Evolutionary conservation across 1,139 yeast genomes (phyloP).

Genomic region (Magnusiomyces suaveolens): DNA sequence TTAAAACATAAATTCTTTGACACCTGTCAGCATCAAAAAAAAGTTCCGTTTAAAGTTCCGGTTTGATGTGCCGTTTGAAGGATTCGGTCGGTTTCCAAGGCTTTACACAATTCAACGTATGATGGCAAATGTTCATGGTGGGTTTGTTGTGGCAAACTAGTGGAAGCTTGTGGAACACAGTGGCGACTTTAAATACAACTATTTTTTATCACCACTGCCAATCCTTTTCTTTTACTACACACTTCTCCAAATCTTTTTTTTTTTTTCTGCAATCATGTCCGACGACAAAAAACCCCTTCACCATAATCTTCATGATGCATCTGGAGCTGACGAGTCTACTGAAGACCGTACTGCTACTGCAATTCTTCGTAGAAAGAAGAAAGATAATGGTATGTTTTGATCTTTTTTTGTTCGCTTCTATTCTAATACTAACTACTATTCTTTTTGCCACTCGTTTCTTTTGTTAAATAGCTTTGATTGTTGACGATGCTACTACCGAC

Average conservation of each 20-base stretch:
- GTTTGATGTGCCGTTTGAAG: too few relatives aligned
- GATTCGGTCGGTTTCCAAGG: too few relatives aligned
- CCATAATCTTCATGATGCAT: slow-evolving; percentile 40
- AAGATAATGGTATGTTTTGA: slow-evolving; percentile 51
- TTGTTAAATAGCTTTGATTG: slow-evolving; percentile 49
- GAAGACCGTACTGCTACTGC: slow-evolving; percentile 97
- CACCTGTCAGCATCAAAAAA: too few relatives aligned
- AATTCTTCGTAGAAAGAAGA: slow-evolving; percentile 93
- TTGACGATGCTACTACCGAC: slow-evolving; percentile 94
- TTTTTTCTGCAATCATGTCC: slow-evolving; percentile 8
- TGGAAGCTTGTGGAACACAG: too few relatives aligned
- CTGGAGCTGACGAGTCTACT: slow-evolving; percentile 42
- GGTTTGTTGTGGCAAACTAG: too few relatives aligned
- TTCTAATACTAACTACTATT: not conserved
- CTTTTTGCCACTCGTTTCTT: not conserved
- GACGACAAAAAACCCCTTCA: slow-evolving; percentile 19
- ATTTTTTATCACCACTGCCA: too few relatives aligned
- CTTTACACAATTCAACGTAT: too few relatives aligned
- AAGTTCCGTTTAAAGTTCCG: too few relatives aligned
- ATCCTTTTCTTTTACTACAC: not conserved
- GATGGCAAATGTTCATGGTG: too few relatives aligned
- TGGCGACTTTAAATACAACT: too few relatives aligned
- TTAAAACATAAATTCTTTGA: too few relatives aligned
- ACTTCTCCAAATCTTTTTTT: slow-evolving; percentile 1
- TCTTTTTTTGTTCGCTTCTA: slow-evolving; percentile 16